Percentiles rank a stretch among this genome's conserved stretches.
Conservation (phyloP, 768 basidiomycete species). For the Rhodotorula graminis region DNA sequence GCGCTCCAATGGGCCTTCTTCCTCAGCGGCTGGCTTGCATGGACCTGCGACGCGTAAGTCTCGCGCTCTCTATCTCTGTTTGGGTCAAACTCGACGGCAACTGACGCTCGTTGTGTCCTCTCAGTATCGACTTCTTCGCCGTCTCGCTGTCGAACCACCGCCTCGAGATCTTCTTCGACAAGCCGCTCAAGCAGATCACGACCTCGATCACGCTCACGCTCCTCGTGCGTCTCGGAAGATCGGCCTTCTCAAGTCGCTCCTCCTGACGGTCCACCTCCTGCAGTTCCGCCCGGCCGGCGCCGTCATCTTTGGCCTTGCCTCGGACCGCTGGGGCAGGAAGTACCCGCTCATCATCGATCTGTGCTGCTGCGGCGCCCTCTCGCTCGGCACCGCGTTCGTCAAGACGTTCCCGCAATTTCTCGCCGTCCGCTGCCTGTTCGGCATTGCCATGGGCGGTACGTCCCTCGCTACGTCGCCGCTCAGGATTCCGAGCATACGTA, state of each 20-base stretch:
- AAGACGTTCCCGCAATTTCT: constrained; percentile 73
- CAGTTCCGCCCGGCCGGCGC: constrained; percentile 67
- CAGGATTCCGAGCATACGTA: too few species aligned
- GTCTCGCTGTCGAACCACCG: constrained; percentile 50
- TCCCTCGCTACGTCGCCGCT: too few species aligned
- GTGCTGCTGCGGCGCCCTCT: constrained; percentile 61
- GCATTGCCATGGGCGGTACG: constrained; percentile 35
- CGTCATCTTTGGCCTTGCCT: constrained; percentile 73
- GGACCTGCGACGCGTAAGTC: constrained; percentile 66
- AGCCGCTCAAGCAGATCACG: constrained; percentile 32
- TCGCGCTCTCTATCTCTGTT: too few species aligned
- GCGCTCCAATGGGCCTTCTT: constrained; percentile 46
- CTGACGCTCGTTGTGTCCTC: too few species aligned
- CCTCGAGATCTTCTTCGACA: constrained; percentile 45
- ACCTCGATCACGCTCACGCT: constrained; percentile 77
- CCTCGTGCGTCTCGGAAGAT: constrained; percentile 61
- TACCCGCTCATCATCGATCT: constrained; percentile 83
- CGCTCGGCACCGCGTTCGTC: constrained; percentile 71
- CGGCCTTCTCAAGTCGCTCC: too few species aligned
- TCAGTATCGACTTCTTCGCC: constrained; percentile 52
- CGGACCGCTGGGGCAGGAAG: constrained; percentile 85
- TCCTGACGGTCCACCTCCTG: constrained; percentile 53
- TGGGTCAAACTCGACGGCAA: too few species aligned
- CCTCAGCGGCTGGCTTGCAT: constrained; percentile 65
- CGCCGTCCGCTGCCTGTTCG: constrained; percentile 62